A percentile compares a stretch with the other conserved stretches of the same genome.
Evolutionary conservation across 257 asterid genomes (phyloP).

Genomic region (Solanum gandarillasii): DNA sequence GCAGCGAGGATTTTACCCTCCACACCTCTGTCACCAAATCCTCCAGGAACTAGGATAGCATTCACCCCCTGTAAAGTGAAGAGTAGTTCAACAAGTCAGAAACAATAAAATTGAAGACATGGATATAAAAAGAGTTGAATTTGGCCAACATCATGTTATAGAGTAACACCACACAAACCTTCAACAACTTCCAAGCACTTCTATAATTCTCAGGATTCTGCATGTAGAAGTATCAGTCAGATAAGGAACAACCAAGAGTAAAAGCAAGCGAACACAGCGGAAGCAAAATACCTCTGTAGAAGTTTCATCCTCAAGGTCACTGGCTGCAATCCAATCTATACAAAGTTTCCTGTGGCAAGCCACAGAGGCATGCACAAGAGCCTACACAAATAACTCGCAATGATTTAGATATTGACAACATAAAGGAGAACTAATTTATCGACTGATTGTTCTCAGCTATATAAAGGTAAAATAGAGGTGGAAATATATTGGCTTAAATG

Average conservation of each 20-base stretch:
- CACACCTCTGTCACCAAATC: conserved; percentile 39
- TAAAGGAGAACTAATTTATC: not conserved
- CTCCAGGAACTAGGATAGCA: conserved; percentile 38
- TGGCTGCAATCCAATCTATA: conserved; percentile 81
- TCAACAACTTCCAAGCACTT: conserved; percentile 71
- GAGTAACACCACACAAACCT: conserved; percentile 38
- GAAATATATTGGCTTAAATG: not conserved
- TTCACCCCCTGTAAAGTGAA: conserved; percentile 18
- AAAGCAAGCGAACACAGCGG: not conserved
- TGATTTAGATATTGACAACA: not conserved
- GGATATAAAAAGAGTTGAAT: not conserved
- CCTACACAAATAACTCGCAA: conserved; percentile 39
- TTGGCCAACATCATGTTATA: not conserved
- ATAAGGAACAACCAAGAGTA: conserved; percentile 11
- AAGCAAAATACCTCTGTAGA: conserved; percentile 41
- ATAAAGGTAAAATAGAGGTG: not conserved
- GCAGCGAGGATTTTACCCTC: conserved; percentile 40
- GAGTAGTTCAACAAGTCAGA: not conserved
- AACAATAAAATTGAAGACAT: not conserved
- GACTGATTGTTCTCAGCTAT: not conserved
- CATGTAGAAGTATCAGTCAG: conserved; percentile 9
- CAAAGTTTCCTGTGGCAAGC: conserved; percentile 63
- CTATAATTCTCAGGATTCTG: conserved; percentile 68
- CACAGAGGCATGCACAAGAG: conserved; percentile 93
- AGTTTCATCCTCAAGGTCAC: conserved; percentile 79